phyloP scores from a whole-genome alignment of 768 basidiomycete genomes.

The Boletus vermiculosoides region DNA sequence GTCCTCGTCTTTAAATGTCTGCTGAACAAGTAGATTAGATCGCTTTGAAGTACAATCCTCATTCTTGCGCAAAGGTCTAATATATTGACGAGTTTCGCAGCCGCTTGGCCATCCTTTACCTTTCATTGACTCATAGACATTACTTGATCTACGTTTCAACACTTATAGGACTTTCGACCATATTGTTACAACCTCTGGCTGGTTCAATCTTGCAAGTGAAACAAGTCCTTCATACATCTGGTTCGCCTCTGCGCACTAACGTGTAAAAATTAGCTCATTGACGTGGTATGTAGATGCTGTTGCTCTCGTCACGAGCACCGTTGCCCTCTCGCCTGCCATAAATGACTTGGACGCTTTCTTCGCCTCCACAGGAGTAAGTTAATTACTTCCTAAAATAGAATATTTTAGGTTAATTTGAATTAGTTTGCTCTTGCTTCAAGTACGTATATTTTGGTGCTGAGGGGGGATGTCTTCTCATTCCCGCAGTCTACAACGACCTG shows the following conservation, averaged over 20 bases:
- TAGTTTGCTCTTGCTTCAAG: constrained; percentile 33
- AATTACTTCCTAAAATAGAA: neutral
- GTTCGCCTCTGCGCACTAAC: constrained; percentile 8
- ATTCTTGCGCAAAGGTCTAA: neutral
- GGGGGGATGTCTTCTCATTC: neutral
- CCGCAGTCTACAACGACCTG: constrained; percentile 37
- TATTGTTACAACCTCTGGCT: constrained; percentile 59
- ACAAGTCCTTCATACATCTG: constrained; percentile 18
- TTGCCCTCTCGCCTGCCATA: constrained; percentile 48
- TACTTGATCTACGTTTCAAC: constrained; percentile 53
- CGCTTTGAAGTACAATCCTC: constrained; percentile 38
- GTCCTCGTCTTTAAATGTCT: neutral
- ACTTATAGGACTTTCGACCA: constrained; percentile 43
- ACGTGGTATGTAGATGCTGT: constrained; percentile 28
- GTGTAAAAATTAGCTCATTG: constrained; percentile 2
- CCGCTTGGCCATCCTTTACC: constrained; percentile 41
- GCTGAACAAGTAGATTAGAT: constrained; percentile 34
- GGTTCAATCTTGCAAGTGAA: constrained; percentile 32
- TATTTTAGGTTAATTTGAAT: constrained; percentile 25
- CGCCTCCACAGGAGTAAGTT: constrained; percentile 56
- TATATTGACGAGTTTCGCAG: constrained; percentile 31
- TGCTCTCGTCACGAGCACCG: constrained; percentile 40
- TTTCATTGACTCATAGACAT: constrained; percentile 52
- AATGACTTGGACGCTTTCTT: constrained; percentile 50
- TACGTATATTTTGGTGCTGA: constrained; percentile 1